Conservation (phyloP, 495 filamentous ascomycete species). For the Neurospora terricola region DNA sequence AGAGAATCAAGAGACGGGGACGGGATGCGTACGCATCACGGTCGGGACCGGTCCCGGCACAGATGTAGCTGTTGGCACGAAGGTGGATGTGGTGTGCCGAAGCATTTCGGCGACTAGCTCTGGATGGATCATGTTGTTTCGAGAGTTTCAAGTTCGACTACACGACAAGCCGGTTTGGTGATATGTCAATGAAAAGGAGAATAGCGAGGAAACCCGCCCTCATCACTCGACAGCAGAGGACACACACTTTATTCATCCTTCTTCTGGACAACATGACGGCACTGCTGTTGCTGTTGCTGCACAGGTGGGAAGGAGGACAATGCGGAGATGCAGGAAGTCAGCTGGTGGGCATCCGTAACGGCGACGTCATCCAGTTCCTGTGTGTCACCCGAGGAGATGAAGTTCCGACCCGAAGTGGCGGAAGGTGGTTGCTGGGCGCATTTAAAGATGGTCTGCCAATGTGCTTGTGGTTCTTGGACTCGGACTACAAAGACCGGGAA, state of each 20-base stretch:
- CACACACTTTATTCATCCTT: neutral
- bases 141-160: neutral
- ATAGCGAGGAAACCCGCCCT: neutral
- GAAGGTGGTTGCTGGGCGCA: neutral
- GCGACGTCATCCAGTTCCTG: slow-evolving; percentile 19
- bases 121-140: slow-evolving; percentile 12
- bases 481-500: neutral
- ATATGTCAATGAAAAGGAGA: neutral
- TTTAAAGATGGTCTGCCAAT: neutral
- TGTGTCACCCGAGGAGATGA: slow-evolving; percentile 11
- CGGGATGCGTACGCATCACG: slow-evolving; percentile 16
- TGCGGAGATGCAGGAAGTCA: slow-evolving; percentile 5
- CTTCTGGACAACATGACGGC: neutral
- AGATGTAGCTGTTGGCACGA: slow-evolving; percentile 3
- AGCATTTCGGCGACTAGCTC: slow-evolving; percentile 17
- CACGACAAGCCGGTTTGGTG: neutral
- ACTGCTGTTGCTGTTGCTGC: neutral
- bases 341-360: slow-evolving; percentile 11
- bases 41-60: slow-evolving; percentile 19
- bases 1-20: neutral
- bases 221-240: neutral
- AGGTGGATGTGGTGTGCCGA: slow-evolving; percentile 1
- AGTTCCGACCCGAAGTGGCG: neutral
- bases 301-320: neutral
- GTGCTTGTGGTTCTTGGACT: neutral